Base-by-base conservation (phyloP, 2,329 filamentous ascomycete genomes). In the Didymella segeticola region DNA sequence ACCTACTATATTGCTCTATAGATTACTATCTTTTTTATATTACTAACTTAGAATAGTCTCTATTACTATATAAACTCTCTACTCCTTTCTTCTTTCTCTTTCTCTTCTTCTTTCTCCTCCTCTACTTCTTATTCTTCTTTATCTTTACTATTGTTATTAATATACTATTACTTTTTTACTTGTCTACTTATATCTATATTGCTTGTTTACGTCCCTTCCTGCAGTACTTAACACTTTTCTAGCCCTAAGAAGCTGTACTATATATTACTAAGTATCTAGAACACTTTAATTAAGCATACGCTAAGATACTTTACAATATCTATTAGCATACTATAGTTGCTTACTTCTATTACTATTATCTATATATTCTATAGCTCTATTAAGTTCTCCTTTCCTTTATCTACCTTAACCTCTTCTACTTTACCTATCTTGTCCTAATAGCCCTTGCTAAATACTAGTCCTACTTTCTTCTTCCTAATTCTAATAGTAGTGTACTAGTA, bases 281-380 rank as follows among this genome's bases (percentile, higher is more conserved):
- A 66, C 33, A 48, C 52, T 5, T 66, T 30, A 30, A 66, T 63
- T 9, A 30, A 65, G 11, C 48, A 49, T 30, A 48, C 39, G 39
- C 63, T 66, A 7, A 66, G 53, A 58, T 66, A 43, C 56, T 63
- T 62, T 0, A 67, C 25, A 29, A 65, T 60, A 25, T 67, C 45
- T 5, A 61, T 47, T 3, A 43, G 57, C n/a, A 66, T 53, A 27
- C 57, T 54, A 51, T 60, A 54, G 51, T 55, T 49, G 14, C 48
- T 20, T 11, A 62, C 42, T 0, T 49, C 46, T 20, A 58, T 60
- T 26, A 15, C 38, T n/a, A 51, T 56, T 30, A 30, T 50, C 11
- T 50, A 25, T 27, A 47, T 14, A 60, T 55, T 59, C 61, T 60
- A 23, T 43, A 59, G 47, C 51, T 61, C 15, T 5, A 58, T 1